Base-by-base conservation (phyloP, 495 filamentous ascomycete species). In the Chaetomium fimeti region DNA sequence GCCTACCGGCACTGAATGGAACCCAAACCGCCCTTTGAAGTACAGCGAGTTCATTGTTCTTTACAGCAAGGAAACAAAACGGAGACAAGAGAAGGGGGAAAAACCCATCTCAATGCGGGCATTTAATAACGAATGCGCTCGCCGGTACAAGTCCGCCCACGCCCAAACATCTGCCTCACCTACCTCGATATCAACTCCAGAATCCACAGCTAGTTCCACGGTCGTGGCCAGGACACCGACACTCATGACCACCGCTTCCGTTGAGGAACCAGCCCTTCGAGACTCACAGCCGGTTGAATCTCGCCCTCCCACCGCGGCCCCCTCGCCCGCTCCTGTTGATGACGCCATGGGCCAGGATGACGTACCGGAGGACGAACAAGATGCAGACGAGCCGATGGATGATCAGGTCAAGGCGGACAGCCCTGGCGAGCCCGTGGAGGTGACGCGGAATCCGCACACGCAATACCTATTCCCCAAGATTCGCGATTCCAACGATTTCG, bases 381-480 rank as follows among this genome's bases (percentile, higher is more conserved):
- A 68, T 7, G 59, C 66, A 4, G 72, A 69, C 12, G 69, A 74
- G 9, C 43, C 64, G 1, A 45, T 42, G 28, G 68, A 73, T 12
- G 57, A 47, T 24, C 48, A 13, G 3, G 47, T 22, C 20, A 68
- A 67, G 16, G 28, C 65, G 0, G 51, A 25, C 16, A 60, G 45
- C 27, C 62, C 65, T 5, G 27, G 56, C 1, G 64, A 66, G 43
- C 72, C 71, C 0, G 48, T 75, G 9, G 72, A 75, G 55, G 67
- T 71, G 20, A 67, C 65, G 3, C 63, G 65, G 22, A 54, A 66
- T 24, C 71, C 71, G 5, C 13, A 38, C 18, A 68, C 68, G 27
- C 71, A 71, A 42, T 75, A 72, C 49, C 24, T 55, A 28, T 76
- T 74, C 56, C 75, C 66, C 51, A 74, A 79, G 69, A 60, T 79